Percentiles rank a stretch among this genome's conserved stretches.
These are phyloP conservation scores for Marchantia polymorpha DNA, from an alignment of 225 moss, liverwort and hornwort genomes.

Conservation along the genomic window DNA sequence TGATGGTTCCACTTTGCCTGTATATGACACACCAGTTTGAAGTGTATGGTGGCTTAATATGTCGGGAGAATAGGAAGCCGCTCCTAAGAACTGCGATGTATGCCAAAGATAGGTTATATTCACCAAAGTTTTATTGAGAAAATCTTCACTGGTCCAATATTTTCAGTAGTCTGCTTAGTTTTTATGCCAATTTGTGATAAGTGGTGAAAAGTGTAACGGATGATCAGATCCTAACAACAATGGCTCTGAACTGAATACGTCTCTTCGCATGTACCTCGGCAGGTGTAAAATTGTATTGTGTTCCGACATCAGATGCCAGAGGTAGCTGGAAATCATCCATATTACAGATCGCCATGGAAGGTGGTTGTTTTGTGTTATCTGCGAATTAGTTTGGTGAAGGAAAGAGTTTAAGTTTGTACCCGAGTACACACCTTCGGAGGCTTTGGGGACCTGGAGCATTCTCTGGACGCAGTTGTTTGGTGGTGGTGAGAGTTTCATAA, in stretches of 20 bases:
- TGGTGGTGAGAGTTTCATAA: no score
- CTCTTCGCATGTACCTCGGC: background rate
- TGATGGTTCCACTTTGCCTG: constrained; percentile 68
- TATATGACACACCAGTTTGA: constrained; percentile 63
- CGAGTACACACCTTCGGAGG: no score
- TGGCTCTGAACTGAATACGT: background rate
- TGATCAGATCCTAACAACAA: background rate
- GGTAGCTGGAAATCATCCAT: no score
- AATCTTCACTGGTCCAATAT: background rate
- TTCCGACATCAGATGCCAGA: no score
- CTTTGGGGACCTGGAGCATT: no score
- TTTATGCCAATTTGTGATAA: background rate
- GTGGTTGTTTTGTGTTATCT: no score
- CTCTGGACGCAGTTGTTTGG: no score
- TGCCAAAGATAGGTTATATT: constrained; percentile 50
- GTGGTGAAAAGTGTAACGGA: no score
- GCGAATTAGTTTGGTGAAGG: no score
- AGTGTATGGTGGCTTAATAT: constrained; percentile 70
- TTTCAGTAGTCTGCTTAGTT: background rate
- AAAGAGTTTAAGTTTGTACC: constrained; percentile 62
- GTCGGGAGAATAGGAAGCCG: constrained; percentile 90
- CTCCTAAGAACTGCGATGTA: constrained; percentile 82
- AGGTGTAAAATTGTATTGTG: no score
- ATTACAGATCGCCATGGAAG: no score
- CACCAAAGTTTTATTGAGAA: background rate